Percentiles rank a stretch among this genome's conserved stretches.
Conservation (phyloP, 1,284 basidiomycete species). For the Ganoderma sinense region DNA sequence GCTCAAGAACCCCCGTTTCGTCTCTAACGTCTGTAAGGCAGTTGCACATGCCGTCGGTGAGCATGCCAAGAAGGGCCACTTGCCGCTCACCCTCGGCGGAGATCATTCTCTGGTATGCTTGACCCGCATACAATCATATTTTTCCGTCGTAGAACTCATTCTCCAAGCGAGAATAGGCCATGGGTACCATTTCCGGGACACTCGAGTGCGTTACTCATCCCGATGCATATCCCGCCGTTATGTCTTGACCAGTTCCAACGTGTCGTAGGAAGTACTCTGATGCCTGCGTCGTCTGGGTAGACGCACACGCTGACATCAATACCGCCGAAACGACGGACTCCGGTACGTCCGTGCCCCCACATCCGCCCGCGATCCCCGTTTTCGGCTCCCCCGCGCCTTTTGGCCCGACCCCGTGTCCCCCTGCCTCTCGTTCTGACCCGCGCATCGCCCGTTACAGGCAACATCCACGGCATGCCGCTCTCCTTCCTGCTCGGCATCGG, state of each 20-base stretch:
- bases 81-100: slow-evolving; percentile 95
- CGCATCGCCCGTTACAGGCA: slow-evolving; percentile 57
- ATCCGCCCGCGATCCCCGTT: not conserved
- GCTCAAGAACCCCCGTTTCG: slow-evolving; percentile 88
- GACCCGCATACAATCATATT: not conserved
- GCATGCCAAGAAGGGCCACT: slow-evolving; percentile 80
- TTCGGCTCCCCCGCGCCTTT: slow-evolving; percentile 21
- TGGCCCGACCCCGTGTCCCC: not conserved
- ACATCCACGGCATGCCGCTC: slow-evolving; percentile 98
- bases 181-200: slow-evolving; percentile 92
- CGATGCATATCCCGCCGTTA: slow-evolving; percentile 51
- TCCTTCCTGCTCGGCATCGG: slow-evolving; percentile 91
- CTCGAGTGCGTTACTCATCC: slow-evolving; percentile 61
- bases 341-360: slow-evolving; percentile 48
- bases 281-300: slow-evolving; percentile 92
- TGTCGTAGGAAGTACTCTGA: slow-evolving; percentile 68
- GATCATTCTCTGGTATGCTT: slow-evolving; percentile 90
- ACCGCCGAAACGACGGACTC: slow-evolving; percentile 86
- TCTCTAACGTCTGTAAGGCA: slow-evolving; percentile 84
- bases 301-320: slow-evolving; percentile 96
- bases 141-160: slow-evolving; percentile 19
- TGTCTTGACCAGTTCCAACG: slow-evolving; percentile 6
- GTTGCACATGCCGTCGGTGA: slow-evolving; percentile 81
- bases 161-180: slow-evolving; percentile 60
- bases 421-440: not conserved